Conservation (phyloP, 139 green algal genomes). For the Closterium sp. region DNA sequence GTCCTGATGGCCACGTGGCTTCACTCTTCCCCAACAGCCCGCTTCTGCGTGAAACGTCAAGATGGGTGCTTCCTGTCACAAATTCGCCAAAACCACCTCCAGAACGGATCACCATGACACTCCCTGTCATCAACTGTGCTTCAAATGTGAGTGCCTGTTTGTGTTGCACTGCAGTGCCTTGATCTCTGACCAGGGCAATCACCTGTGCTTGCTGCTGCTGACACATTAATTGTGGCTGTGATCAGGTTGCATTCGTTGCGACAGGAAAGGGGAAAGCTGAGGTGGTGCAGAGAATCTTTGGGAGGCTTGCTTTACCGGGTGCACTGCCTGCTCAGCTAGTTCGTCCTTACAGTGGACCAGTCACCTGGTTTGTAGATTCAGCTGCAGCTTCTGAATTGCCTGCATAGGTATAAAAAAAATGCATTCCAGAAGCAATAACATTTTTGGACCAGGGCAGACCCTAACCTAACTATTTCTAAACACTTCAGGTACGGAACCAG, state of each 20-base stretch:
- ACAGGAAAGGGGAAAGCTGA: constrained; percentile 24
- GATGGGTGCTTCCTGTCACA: constrained; percentile 84
- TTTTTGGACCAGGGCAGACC: too few species aligned
- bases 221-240: background rate
- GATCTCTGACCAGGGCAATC: too few species aligned
- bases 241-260: constrained; percentile 30
- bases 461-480: too few species aligned
- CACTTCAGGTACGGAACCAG: too few species aligned
- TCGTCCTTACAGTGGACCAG: background rate
- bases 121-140: constrained; percentile 48
- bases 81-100: constrained; percentile 95
- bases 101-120: constrained; percentile 89
- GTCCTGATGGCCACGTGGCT: constrained; percentile 94
- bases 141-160: constrained; percentile 28
- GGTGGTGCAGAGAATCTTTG: constrained; percentile 16
- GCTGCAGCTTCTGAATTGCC: background rate
- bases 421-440: too few species aligned
- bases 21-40: constrained; percentile 88
- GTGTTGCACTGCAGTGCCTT: background rate
- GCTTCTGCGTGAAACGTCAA: constrained; percentile 43
- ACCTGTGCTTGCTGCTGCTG: background rate
- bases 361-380: constrained; percentile 40
- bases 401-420: background rate
- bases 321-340: constrained; percentile 50
- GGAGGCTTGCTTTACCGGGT: constrained; percentile 13